phyloP scores from a whole-genome alignment of 2,329 filamentous ascomycete genomes.

The Penicillium sp. region DNA sequence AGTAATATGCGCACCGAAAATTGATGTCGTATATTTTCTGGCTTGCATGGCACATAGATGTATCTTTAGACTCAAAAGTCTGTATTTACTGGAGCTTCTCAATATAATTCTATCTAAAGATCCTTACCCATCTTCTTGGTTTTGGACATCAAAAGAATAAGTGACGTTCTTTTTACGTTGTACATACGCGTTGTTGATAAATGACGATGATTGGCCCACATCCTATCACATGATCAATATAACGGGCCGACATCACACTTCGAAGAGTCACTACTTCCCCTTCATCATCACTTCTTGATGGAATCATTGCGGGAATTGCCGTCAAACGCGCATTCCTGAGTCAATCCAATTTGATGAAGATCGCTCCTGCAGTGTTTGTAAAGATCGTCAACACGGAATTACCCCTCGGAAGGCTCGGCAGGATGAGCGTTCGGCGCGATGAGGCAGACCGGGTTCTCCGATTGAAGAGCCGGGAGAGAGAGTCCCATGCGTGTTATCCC shows the following conservation, averaged over 20 bases:
- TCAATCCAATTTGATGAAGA: neutral
- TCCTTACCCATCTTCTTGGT: too few species aligned
- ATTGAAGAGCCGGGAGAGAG: conserved; percentile 30
- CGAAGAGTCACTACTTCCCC: neutral
- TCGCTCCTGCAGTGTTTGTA: neutral
- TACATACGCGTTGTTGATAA: neutral
- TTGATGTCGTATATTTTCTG: too few species aligned
- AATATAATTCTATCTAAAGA: too few species aligned
- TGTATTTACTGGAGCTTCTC: too few species aligned
- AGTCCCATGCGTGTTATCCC: conserved; percentile 35
- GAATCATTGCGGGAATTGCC: neutral
- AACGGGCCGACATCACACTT: neutral
- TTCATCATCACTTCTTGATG: neutral
- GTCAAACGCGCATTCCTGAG: neutral
- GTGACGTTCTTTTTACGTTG: too few species aligned
- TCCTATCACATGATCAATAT: neutral
- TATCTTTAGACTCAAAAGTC: too few species aligned
- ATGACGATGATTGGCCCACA: neutral
- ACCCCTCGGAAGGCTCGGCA: conserved; percentile 8
- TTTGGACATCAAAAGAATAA: too few species aligned
- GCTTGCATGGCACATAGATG: too few species aligned
- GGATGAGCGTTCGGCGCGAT: conserved; percentile 22
- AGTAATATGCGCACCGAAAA: neutral
- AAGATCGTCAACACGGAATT: neutral
- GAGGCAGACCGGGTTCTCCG: conserved; percentile 31